Base-by-base conservation (phyloP, 2,329 filamentous ascomycete genomes). In the Penicillium aurantiogriseum region DNA sequence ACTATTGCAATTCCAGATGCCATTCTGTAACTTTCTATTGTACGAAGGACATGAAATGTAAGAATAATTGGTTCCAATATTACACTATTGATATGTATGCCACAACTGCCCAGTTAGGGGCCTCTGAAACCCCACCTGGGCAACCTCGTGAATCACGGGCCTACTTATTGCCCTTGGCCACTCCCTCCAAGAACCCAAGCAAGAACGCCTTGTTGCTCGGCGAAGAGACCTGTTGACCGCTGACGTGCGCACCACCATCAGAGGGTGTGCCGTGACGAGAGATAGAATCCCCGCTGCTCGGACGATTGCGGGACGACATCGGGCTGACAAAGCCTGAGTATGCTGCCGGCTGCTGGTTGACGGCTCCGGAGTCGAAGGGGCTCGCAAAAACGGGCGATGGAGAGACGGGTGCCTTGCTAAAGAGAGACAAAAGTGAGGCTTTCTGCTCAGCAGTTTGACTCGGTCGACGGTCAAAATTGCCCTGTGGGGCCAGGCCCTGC, bases 141-240 rank as follows among this genome's bases (percentile, higher is more conserved):
- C 15, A 29, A 44, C 13, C 13, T 17, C 19, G 6, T 7, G 21
- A 42, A 51, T 25, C 27, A 38, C 15, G 8, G 8, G 36, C 17
- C 29, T 47, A 76, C 59, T 69, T 72, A 54, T 70, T 73, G 33
- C 74, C 76, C 60, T 80, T 79, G 2, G 76, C 78, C 57, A 83
- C 79, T 56, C 79, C 79, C 62, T 90, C 85, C 66, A 95, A 76
- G 69, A 91, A 94, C 10, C 84, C 88, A 51, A 94, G 79, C 69
- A 95, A 76, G 67, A 94, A 94, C 17, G 81, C 87, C 69, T 89
- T 88, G 64, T 94, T 87, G 0, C 85, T 88, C 0, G 89, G 84
- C 4, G 87, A 88, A 19, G 77, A 76, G 42, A 70, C 61, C n/a
- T 63, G 69, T 50, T 64, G 70, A 15, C 56, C 59, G 44, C 86